Percentiles rank a stretch among this genome's conserved stretches.
phyloP scores from a whole-genome alignment of 2,329 filamentous ascomycete species.

The Coleophoma cylindrospora region DNA sequence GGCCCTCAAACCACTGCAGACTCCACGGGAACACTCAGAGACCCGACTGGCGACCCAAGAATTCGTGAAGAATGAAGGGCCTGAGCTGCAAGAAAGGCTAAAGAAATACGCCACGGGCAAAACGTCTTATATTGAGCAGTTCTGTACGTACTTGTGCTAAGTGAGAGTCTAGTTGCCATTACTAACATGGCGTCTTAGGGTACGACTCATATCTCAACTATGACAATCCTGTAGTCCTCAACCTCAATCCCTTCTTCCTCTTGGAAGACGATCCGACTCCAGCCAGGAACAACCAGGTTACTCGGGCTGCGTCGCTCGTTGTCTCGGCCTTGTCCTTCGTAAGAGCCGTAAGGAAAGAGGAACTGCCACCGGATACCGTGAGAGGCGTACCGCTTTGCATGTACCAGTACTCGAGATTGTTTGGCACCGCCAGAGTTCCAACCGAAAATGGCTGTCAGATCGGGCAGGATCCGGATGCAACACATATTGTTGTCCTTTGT shows the following conservation, averaged over 20 bases:
- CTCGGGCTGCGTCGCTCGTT: slow-evolving; percentile 84
- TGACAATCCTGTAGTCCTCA: slow-evolving; percentile 94
- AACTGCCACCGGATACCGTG: slow-evolving; percentile 82
- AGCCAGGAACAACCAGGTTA: slow-evolving; percentile 93
- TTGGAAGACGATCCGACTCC: slow-evolving; percentile 97
- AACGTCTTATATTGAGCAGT: slow-evolving; percentile 97
- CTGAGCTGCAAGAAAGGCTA: slow-evolving; percentile 79
- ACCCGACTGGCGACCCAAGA: slow-evolving; percentile 76
- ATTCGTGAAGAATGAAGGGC: slow-evolving; percentile 77
- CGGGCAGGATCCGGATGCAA: slow-evolving; percentile 87
- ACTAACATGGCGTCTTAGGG: slow-evolving; percentile 49
- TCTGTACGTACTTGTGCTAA: slow-evolving; percentile 61
- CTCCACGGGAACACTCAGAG: slow-evolving; percentile 74
- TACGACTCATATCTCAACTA: slow-evolving; percentile 98
- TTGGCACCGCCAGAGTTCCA: slow-evolving; percentile 90
- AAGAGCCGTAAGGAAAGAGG: slow-evolving; percentile 85
- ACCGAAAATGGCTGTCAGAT: slow-evolving; percentile 95
- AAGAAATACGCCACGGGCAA: slow-evolving; percentile 87
- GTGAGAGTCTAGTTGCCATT: not conserved
- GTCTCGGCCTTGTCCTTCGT: slow-evolving; percentile 90
- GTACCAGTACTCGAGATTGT: slow-evolving; percentile 95
- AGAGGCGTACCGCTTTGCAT: slow-evolving; percentile 86
- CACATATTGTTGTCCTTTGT: slow-evolving; percentile 88
- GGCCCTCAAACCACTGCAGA: slow-evolving; percentile 77
- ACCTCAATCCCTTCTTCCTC: slow-evolving; percentile 96